Conservation (phyloP, 2,329 filamentous ascomycete species). For the Cercospora citrullina region DNA sequence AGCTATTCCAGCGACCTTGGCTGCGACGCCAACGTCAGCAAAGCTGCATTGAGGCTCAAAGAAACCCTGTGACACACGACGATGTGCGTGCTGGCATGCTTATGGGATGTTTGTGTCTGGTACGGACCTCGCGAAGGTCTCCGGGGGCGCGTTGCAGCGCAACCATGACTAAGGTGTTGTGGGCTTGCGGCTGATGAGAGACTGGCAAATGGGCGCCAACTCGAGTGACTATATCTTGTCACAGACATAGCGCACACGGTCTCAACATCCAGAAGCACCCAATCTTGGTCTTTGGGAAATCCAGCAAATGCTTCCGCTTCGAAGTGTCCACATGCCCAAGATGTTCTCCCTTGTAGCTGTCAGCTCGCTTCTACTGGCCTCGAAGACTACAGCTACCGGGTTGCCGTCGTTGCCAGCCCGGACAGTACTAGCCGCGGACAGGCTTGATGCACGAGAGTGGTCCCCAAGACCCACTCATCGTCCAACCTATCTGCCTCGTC, state of each 20-base stretch:
- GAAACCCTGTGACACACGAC: background rate
- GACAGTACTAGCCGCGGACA: background rate
- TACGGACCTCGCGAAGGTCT: background rate
- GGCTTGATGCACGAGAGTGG: background rate
- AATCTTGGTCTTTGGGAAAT: background rate
- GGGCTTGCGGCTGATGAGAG: background rate
- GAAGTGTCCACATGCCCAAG: background rate
- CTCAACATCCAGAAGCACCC: background rate
- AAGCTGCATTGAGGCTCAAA: background rate
- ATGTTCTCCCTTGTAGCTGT: background rate
- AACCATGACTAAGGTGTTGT: background rate
- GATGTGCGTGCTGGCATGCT: background rate
- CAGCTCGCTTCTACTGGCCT: background rate
- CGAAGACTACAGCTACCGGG: background rate
- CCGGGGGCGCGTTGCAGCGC: background rate
- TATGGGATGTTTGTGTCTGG: background rate
- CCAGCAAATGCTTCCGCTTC: background rate
- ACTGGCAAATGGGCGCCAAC: too few species aligned
- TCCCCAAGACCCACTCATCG: background rate
- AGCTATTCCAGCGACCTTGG: background rate
- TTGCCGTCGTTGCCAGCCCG: background rate
- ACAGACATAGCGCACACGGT: background rate
- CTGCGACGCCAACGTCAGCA: background rate
- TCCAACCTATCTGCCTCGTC: background rate
- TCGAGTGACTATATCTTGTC: background rate